phyloP scores from a whole-genome alignment of 805 yeast species.

The Sporopachydermia quercuum region DNA sequence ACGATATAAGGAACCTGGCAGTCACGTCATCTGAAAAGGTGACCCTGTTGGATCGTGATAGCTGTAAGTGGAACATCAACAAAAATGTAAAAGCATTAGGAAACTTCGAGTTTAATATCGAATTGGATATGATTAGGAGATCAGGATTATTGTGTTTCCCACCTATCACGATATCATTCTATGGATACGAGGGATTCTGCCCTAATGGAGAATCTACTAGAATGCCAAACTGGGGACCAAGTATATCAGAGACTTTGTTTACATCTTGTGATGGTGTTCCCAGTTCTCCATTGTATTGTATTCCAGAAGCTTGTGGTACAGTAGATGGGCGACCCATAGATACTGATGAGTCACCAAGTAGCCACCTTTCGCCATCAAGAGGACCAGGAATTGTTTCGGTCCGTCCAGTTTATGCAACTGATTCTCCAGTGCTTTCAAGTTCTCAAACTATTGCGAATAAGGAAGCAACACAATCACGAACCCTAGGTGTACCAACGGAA shows the following conservation, averaged over 20 bases:
- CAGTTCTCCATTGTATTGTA: not conserved
- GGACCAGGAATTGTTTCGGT: too few species aligned
- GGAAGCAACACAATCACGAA: too few species aligned
- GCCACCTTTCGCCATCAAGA: too few species aligned
- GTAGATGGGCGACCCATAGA: too few species aligned
- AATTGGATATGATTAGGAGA: not conserved
- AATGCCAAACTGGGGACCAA: not conserved
- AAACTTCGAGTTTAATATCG: not conserved
- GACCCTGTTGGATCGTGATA: conserved; percentile 1
- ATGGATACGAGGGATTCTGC: conserved; percentile 1
- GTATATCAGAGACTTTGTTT: not conserved
- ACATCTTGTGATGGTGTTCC: not conserved
- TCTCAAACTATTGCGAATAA: too few species aligned
- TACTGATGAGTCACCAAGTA: too few species aligned
- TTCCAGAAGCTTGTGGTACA: not conserved
- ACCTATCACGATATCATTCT: not conserved
- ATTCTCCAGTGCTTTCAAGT: too few species aligned
- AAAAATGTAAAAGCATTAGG: not conserved
- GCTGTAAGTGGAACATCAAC: not conserved
- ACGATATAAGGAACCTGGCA: not conserved
- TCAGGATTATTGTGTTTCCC: not conserved
- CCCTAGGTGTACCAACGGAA: too few species aligned
- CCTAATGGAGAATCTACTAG: not conserved
- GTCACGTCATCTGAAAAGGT: not conserved
- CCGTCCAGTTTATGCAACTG: too few species aligned